Conservation (phyloP, 116 monocot genomes). For the Trichopus zeylanicus region DNA sequence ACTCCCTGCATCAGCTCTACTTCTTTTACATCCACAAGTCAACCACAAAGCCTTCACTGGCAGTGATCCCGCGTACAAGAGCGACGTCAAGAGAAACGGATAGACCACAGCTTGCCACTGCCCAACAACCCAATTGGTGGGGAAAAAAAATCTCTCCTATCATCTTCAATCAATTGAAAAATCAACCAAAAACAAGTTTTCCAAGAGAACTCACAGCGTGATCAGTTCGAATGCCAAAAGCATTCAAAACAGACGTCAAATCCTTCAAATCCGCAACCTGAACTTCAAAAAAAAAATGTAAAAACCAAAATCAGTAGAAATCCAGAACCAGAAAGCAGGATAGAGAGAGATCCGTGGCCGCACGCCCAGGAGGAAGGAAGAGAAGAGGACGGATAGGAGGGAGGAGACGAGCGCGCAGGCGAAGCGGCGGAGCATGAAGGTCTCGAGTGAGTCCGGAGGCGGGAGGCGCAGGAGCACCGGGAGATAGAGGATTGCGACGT, state of each 20-base stretch:
- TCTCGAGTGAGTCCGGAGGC: conserved; percentile 41
- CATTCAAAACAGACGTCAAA: conserved; percentile 13
- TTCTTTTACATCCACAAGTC: conserved; percentile 3
- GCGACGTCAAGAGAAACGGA: conserved; percentile 66
- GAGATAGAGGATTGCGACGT: conserved; percentile 80
- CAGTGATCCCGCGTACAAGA: conserved; percentile 62
- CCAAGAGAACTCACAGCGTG: conserved; percentile 38
- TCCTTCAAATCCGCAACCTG: conserved; percentile 32
- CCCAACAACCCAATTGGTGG: conserved; percentile 1
- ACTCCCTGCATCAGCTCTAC: conserved; percentile 1
- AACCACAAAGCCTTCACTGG: conserved; percentile 17
- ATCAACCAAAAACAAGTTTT: background rate
- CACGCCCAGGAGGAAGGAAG: conserved; percentile 50
- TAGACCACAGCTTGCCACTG: conserved; percentile 61
- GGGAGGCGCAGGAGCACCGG: conserved; percentile 64
- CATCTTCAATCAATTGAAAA: background rate
- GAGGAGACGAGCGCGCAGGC: conserved; percentile 65
- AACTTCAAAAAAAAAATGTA: background rate
- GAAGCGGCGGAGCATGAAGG: conserved; percentile 74
- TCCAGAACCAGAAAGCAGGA: background rate
- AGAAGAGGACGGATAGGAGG: conserved; percentile 31
- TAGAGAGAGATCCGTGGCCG: background rate
- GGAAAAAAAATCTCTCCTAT: background rate
- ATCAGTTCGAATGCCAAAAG: conserved; percentile 61
- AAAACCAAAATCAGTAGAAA: background rate